Base-by-base conservation (phyloP, 257 asterid genomes). In the Fraxinus pennsylvanica region DNA sequence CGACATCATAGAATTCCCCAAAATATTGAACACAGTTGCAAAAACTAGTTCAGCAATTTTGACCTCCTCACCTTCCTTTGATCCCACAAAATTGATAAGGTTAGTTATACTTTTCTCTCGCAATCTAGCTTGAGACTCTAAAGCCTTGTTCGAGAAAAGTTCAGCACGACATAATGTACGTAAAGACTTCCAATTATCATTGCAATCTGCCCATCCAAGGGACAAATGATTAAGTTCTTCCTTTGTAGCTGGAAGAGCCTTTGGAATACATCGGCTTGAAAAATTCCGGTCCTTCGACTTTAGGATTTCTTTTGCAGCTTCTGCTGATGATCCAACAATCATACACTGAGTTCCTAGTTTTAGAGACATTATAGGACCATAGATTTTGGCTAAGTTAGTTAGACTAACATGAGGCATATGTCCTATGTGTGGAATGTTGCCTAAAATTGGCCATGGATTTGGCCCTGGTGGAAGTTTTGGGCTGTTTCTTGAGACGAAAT, bases 401-500 rank as follows among this genome's bases (percentile, higher is more conserved):
- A 80, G 74, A 74, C 69, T 68, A 6, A 59, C 25, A 41, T 74
- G 79, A 74, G 79, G 74, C 72, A 67, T 35, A 3, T 9, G 21
- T 54, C 72, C 63, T 9, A 80, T 68, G 68, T 80, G 84, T 74
- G 76, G 80, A 12, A 80, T 80, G 68, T 80, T 80, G 52, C 84
- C 84, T 39, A 80, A n/a, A 22, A 80, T 57, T 35, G 84, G 84
- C 84, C 84, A 81, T 76, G 81, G 84, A 12, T 29, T 65, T 32
- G 78, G 84, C 50, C 81, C 81, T 76, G 81, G 81, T 36, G 84
- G 84, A 68, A 78, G 80, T 39, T 33, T 25, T 75, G 68, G 43
- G 68, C 68, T 61, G 21, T 19, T 61, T 22, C 41, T 75, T 15
- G 71, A 75, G 9, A 32, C 14, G 3, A 63, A 36, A 32, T 3